Evolutionary conservation across 345 rosid species (phyloP).

Genomic region (Tarenaya hassleriana): DNA sequence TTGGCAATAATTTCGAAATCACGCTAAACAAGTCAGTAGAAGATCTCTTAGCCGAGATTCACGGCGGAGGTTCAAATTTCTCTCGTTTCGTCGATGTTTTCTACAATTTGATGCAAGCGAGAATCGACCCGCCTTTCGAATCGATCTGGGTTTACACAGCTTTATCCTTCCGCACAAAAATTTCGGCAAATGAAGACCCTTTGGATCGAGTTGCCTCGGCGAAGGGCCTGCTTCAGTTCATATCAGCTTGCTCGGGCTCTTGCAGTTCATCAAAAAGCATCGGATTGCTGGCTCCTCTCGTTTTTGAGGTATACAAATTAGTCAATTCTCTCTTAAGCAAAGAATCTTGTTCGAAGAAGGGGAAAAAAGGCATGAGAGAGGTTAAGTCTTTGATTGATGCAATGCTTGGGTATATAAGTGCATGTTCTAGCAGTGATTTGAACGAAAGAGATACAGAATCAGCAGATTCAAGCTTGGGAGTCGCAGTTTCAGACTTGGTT

Average conservation of each 20-base stretch:
- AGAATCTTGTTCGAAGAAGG: constrained; percentile 29
- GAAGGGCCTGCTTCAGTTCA: constrained; percentile 37
- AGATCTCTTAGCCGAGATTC: constrained; percentile 33
- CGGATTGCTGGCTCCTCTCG: constrained; percentile 48
- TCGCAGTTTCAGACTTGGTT: constrained; percentile 32
- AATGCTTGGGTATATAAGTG: constrained; percentile 38
- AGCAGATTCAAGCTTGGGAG: constrained; percentile 18
- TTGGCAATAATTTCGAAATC: constrained; percentile 29
- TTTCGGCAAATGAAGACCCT: constrained; percentile 21
- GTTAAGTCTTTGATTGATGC: constrained; percentile 35
- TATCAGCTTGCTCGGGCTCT: constrained; percentile 30
- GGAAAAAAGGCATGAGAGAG: constrained; percentile 31
- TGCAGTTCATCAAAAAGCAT: constrained; percentile 31
- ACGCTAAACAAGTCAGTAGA: constrained; percentile 29
- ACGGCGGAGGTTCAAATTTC: constrained; percentile 25
- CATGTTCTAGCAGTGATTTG: constrained; percentile 30
- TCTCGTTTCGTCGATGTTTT: constrained; percentile 29
- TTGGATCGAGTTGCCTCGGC: constrained; percentile 23
- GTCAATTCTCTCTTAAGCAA: constrained; percentile 26
- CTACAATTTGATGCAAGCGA: constrained; percentile 40
- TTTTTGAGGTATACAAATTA: constrained; percentile 30
- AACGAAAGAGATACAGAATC: constrained; percentile 17
- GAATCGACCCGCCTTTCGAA: constrained; percentile 45
- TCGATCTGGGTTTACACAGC: constrained; percentile 53
- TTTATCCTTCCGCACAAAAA: constrained; percentile 28